Conservation (phyloP, 2,329 filamentous ascomycete species). For the Neophaeococcomyces aloes region DNA sequence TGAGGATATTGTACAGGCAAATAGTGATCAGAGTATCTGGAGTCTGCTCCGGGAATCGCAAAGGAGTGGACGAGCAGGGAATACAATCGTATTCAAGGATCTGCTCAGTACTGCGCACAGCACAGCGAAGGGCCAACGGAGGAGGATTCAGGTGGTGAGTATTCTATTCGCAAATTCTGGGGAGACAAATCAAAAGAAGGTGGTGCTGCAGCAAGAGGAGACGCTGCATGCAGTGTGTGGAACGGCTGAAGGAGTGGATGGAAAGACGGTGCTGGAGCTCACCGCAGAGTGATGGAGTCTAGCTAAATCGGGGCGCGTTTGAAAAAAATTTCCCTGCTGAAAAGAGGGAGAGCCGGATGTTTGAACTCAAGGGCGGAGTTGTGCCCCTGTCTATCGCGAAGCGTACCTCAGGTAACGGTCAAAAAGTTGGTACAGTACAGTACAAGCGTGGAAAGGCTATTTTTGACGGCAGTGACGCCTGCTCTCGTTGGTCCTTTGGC, state of each 20-base stretch:
- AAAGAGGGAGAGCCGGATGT: too few relatives aligned
- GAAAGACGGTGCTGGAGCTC: background rate
- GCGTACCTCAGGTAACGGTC: too few relatives aligned
- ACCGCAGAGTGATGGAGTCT: background rate
- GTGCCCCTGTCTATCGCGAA: too few relatives aligned
- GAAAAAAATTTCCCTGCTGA: too few relatives aligned
- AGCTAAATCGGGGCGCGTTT: background rate
- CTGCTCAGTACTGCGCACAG: slow-evolving; percentile 2
- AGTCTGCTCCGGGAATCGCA: background rate
- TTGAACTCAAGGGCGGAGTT: too few relatives aligned
- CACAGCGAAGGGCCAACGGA: slow-evolving; percentile 1
- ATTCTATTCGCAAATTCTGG: slow-evolving; percentile 2
- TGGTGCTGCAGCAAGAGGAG: slow-evolving; percentile 1
- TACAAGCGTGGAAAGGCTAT: too few relatives aligned
- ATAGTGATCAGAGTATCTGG: too few relatives aligned
- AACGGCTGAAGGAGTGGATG: background rate
- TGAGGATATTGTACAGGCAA: too few relatives aligned
- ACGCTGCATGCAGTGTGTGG: slow-evolving; percentile 2
- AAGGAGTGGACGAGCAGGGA: slow-evolving; percentile 10
- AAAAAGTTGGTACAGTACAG: too few relatives aligned
- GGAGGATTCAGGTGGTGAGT: background rate
- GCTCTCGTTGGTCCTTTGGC: too few relatives aligned
- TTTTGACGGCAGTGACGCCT: too few relatives aligned
- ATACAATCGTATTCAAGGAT: background rate
- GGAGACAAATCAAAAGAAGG: background rate